Evolutionary conservation across 306 rosid genomes (phyloP), one percentile per base, ranked within the genome.

Genomic region (Betula pendula): DNA sequence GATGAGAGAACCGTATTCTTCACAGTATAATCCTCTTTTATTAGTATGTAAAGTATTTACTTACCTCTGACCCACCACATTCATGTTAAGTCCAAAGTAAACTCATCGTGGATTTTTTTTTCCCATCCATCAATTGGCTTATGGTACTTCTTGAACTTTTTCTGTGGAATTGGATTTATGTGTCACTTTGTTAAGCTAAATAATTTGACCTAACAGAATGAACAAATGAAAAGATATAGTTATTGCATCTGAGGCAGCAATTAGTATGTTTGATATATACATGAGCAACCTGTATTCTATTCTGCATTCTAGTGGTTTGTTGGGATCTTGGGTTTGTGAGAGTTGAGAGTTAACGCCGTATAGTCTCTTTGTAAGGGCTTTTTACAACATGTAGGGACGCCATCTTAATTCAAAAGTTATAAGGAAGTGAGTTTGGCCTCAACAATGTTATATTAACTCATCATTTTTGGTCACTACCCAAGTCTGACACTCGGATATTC

Each of bases 141-240:
- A 66, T 66, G 70, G 25, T 66, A 19, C 48, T 66, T 56, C 20
- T 15, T n/a, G 48, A 66, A 66, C 48, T 66, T 2, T 35, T 17
- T 66, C 47, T 66, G 27, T 66, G 42, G 70, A 66, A 38, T 66
- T 66, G 20, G 68, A 14, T 29, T 60, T 19, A 24, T 66, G 45
- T 9, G 47, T 66, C 70, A 38, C 47, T 66, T 38, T 33, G 15
- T 11, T 3, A 38, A 17, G 8, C 70, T 38, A 5, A 27, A 25
- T 27, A 27, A 59, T 59, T 53, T 53, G 60, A 53, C 60, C 60
- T 2, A 53, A 8, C 25, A 53, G 19, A 55, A 56, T 22, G 33
- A 59, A 59, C 40, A 59, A 59, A 13, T 59, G 67, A 38, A 35
- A 19, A 35, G 0, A 6, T 6, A 6, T 22, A 4, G 5, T 8